Conservation (phyloP, 2,329 filamentous ascomycete genomes). For the Esteya vermicola region DNA sequence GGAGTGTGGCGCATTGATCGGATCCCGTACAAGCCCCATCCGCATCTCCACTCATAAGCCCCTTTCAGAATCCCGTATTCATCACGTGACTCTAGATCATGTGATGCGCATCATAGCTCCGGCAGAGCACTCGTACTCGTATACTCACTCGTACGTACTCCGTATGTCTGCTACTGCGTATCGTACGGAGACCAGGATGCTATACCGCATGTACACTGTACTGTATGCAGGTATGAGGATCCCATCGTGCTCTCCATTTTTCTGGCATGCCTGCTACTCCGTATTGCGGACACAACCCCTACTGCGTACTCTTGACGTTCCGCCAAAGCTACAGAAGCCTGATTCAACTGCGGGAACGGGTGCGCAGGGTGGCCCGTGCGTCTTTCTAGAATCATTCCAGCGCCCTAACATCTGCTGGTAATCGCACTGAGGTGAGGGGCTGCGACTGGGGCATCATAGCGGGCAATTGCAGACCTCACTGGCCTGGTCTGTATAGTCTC, state of each 20-base stretch:
- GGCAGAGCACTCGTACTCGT: no score
- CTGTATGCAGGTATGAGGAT: no score
- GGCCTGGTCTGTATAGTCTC: no score
- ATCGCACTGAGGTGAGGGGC: slow-evolving; percentile 10
- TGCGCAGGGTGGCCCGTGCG: slow-evolving; percentile 11
- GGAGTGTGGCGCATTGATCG: slow-evolving; percentile 1
- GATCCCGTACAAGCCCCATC: no score
- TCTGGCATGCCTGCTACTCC: not conserved
- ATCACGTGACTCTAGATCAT: slow-evolving; percentile 3
- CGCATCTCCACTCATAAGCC: slow-evolving; percentile 5
- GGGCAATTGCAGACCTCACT: slow-evolving; percentile 2
- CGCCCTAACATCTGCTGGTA: slow-evolving; percentile 2
- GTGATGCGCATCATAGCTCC: no score
- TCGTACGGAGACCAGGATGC: no score
- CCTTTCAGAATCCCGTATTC: not conserved
- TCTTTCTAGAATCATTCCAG: slow-evolving; percentile 14
- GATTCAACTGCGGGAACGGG: slow-evolving; percentile 4
- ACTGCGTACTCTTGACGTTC: no score
- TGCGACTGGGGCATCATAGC: not conserved
- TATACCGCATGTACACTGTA: no score
- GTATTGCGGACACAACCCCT: no score
- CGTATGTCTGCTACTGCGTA: no score
- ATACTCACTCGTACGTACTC: no score
- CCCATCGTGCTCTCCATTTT: no score
- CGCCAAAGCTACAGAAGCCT: slow-evolving; percentile 13